Percentiles rank a stretch among this genome's conserved stretches.
Conservation (phyloP, 345 rosid genomes). For the Mallotus nudiflorus region DNA sequence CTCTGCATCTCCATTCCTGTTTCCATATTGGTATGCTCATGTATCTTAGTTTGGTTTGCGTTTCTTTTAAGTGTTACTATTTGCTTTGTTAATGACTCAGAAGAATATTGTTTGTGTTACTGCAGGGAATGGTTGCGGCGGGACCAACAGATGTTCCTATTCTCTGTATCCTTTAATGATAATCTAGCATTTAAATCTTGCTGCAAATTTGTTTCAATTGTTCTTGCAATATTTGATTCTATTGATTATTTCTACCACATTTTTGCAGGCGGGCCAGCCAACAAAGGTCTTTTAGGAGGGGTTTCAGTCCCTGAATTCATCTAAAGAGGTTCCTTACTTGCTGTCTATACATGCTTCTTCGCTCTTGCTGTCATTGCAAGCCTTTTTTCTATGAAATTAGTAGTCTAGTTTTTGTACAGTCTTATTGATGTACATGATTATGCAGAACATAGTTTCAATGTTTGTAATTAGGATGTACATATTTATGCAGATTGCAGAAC, state of each 20-base stretch:
- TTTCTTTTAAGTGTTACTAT: background rate
- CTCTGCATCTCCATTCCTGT: constrained; percentile 38
- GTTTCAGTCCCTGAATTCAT: background rate
- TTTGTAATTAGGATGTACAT: too few relatives aligned
- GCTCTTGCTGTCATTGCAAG: background rate
- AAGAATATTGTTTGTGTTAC: constrained; percentile 15
- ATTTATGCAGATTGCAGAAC: too few relatives aligned
- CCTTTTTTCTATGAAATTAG: too few relatives aligned
- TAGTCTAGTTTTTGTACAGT: background rate
- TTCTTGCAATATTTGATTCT: background rate
- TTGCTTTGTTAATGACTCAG: constrained; percentile 10
- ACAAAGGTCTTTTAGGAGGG: constrained; percentile 4
- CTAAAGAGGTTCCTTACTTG: background rate
- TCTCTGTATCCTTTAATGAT: constrained; percentile 35
- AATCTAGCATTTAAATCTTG: background rate
- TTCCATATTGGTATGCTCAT: constrained; percentile 26
- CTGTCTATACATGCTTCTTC: background rate
- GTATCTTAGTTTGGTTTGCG: background rate
- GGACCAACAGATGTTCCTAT: constrained; percentile 34
- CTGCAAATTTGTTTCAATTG: background rate
- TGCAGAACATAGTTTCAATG: too few relatives aligned
- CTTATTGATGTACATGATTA: background rate
- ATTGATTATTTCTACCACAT: constrained; percentile 9
- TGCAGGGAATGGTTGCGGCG: constrained; percentile 40
- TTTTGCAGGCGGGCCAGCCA: constrained; percentile 30